phyloP scores from a whole-genome alignment of 2,329 filamentous ascomycete genomes.

The Byssochlamys sp. region DNA sequence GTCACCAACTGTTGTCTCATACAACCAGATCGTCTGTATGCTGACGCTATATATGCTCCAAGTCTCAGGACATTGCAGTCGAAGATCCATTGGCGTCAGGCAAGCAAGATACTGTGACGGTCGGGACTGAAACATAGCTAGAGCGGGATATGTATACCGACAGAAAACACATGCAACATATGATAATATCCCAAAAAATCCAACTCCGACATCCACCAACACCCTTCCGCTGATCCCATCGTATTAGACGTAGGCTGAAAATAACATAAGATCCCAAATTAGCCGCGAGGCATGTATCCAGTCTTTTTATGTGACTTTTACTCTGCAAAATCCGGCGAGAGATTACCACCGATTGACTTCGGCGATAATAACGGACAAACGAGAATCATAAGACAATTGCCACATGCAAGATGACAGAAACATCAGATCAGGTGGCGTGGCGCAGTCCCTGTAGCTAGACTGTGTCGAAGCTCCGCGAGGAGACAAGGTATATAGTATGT shows the following conservation, averaged over 20 bases:
- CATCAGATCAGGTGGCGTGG: not conserved
- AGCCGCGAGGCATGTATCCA: conserved; percentile 15
- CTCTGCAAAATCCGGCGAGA: conserved; percentile 8
- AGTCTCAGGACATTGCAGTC: not conserved
- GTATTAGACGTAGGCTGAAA: not conserved
- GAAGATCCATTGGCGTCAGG: not conserved
- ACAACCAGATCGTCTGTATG: not conserved
- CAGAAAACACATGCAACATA: conserved; percentile 3
- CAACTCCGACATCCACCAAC: conserved; percentile 18
- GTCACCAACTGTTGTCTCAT: not conserved
- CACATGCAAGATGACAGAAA: not conserved
- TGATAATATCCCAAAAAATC: conserved; percentile 2
- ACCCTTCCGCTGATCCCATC: conserved; percentile 10
- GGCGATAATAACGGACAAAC: not conserved
- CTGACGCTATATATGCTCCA: not conserved
- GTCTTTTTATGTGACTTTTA: conserved; percentile 18
- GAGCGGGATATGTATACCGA: conserved; percentile 2
- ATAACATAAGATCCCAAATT: conserved; percentile 8
- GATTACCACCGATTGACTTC: not conserved
- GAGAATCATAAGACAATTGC: not conserved
- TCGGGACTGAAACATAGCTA: not conserved
- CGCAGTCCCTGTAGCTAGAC: not conserved
- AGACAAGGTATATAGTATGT: not conserved
- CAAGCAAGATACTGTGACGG: not conserved
- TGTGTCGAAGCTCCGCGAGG: not conserved